Conservation (phyloP, 441 rosid genomes). For the Adansonia gregorii region DNA sequence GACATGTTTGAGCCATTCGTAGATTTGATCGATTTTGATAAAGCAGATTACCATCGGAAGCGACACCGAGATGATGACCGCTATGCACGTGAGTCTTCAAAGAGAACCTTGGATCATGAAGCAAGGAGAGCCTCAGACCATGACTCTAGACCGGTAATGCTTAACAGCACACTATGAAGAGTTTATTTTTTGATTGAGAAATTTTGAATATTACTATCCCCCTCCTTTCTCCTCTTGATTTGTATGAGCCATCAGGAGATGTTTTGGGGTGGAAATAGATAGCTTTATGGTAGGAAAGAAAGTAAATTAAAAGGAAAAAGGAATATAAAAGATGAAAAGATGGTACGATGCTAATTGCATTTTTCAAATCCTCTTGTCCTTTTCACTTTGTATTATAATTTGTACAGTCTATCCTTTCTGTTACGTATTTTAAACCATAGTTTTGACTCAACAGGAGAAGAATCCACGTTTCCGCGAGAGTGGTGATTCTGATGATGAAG, state of each 20-base stretch:
- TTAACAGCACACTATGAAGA: not conserved
- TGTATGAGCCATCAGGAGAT: not conserved
- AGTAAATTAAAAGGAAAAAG: not conserved
- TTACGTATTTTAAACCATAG: constrained; percentile 10
- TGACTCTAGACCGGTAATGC: constrained; percentile 79
- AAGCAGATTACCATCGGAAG: constrained; percentile 74
- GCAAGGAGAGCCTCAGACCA: constrained; percentile 74
- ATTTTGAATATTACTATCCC: not conserved
- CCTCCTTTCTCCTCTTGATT: not conserved
- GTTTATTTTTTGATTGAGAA: not conserved
- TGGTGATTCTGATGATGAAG: constrained; percentile 91
- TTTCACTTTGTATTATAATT: not conserved
- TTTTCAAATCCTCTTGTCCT: not conserved
- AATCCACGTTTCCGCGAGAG: constrained; percentile 99
- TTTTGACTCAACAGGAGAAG: constrained; percentile 68
- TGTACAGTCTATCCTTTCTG: not conserved
- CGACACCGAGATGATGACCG: constrained; percentile 86
- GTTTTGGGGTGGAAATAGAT: not conserved
- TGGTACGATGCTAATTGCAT: not conserved
- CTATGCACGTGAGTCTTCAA: constrained; percentile 59
- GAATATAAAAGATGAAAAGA: not conserved
- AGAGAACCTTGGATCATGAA: constrained; percentile 72
- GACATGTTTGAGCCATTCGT: constrained; percentile 19
- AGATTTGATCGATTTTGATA: constrained; percentile 20
- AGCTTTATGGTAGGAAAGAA: not conserved